Evolutionary conservation across 441 rosid species (phyloP), one percentile per base, ranked within the genome.

Genomic region (Populus hybrid): DNA sequence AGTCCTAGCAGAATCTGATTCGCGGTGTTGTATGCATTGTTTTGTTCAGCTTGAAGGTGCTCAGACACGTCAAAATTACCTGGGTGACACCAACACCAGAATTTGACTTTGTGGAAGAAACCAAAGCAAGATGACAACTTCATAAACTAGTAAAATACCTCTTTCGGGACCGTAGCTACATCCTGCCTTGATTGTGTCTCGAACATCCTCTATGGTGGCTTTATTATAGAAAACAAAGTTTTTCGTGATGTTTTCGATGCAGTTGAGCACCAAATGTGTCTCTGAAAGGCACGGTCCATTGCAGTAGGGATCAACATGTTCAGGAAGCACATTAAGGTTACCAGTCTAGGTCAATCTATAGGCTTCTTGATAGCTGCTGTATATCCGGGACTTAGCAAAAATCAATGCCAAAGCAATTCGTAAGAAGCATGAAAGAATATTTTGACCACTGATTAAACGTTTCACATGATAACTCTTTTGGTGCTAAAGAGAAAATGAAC

Each of bases 131-230:
- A 45, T 0, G 40, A 36, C 12, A 5, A 20, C 53, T 50, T 24
- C 45, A 9, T n/a, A 38, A 67, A 45, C 67, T 63, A 21, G 64
- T 66, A 23, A 66, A n/a, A 71, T 78, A 95, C 99, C 98, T 92
- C 98, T 88, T 71, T 89, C 85, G 0, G 89, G 86, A 76, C 99
- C 98, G 68, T 84, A 79, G 84, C 97, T 40, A 74, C 98, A 95
- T 24, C 87, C 97, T 11, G 87, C 89, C 38, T 87, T 83, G 77
- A 94, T 84, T 9, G 97, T 90, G 79, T 90, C 88, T 77, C 84
- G 81, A 69, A 93, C 74, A 65, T 82, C 92, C 5, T 31, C 11
- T 75, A 89, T 77, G 29, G 98, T 93, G 66, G 99, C 97, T 65
- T 76, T 87, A 72, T 93, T 95, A 78, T 85, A 87, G 87, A 95